These are phyloP conservation scores for Syzygium aromaticum DNA, from an alignment of 345 rosid genomes.

Conservation along the genomic window DNA sequence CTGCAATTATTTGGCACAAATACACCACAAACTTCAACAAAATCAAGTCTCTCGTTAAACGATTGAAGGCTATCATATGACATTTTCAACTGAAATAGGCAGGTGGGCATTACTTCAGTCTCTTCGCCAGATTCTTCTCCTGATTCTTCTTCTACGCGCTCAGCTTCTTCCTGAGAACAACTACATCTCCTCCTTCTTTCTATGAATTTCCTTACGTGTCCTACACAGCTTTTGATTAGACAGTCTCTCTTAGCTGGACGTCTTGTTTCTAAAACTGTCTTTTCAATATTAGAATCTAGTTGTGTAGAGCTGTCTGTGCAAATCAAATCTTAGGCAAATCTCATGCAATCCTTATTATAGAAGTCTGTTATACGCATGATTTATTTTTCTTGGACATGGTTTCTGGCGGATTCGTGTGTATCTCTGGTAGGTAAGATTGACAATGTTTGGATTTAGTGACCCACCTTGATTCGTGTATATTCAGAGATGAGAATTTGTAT, in stretches of 20 bases:
- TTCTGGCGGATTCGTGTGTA: not conserved
- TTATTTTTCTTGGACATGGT: not conserved
- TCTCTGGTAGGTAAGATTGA: not conserved
- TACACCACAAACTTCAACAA: not conserved
- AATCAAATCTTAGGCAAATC: too few relatives aligned
- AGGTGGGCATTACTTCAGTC: slow-evolving; percentile 6
- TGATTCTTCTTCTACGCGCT: slow-evolving; percentile 52
- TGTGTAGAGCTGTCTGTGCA: too few relatives aligned
- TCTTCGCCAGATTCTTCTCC: slow-evolving; percentile 41
- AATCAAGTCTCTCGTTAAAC: too few relatives aligned
- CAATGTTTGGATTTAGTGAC: not conserved
- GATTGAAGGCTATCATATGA: too few relatives aligned
- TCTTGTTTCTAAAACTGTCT: not conserved
- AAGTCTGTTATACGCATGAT: too few relatives aligned
- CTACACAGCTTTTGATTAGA: not conserved
- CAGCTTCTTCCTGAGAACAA: not conserved
- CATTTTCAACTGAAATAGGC: not conserved
- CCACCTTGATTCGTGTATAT: not conserved
- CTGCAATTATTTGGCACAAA: slow-evolving; percentile 12
- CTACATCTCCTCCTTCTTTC: not conserved
- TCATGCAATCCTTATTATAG: too few relatives aligned
- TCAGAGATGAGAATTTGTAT: not conserved
- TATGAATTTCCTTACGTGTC: not conserved
- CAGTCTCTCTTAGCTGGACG: not conserved
- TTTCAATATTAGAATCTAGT: too few relatives aligned